Evolutionary conservation across 1,139 yeast species (phyloP).

Genomic region (Sugiyamaella xylanicola): DNA sequence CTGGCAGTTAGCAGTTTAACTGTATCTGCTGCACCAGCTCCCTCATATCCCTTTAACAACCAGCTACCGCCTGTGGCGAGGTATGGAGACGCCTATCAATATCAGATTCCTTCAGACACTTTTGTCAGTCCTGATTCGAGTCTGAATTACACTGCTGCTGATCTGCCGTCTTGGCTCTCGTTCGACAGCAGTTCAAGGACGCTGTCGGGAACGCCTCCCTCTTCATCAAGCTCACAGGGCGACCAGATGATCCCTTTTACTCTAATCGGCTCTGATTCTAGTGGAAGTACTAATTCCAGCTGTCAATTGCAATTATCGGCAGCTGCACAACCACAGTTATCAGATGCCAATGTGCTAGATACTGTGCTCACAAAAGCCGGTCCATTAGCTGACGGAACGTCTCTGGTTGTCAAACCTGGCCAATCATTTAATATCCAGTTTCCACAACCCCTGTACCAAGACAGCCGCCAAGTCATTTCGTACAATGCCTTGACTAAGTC

Average conservation of each 20-base stretch:
- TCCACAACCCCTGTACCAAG: constrained; percentile 57
- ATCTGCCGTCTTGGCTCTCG: constrained; percentile 74
- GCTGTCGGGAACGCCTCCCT: constrained; percentile 70
- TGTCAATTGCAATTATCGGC: constrained; percentile 63
- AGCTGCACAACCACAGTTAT: constrained; percentile 33
- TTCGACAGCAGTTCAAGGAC: constrained; percentile 66
- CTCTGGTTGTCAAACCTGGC: constrained; percentile 74
- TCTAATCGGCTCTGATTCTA: constrained; percentile 65
- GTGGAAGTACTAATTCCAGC: constrained; percentile 48
- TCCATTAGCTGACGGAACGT: constrained; percentile 59
- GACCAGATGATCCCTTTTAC: constrained; percentile 48
- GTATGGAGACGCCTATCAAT: constrained; percentile 61
- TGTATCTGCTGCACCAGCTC: constrained; percentile 7
- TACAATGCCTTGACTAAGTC: constrained; percentile 83
- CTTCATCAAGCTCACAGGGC: constrained; percentile 42
- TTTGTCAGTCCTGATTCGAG: constrained; percentile 49
- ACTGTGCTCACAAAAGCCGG: constrained; percentile 35
- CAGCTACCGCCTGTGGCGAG: constrained; percentile 91
- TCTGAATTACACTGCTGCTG: constrained; percentile 57
- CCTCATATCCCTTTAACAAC: constrained; percentile 66
- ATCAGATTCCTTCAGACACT: constrained; percentile 72
- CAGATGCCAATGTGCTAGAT: constrained; percentile 25
- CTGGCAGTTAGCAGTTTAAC: neutral
- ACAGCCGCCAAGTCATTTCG: constrained; percentile 50
- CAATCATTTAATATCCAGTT: constrained; percentile 64